Base-by-base conservation (phyloP, 2,329 filamentous ascomycete genomes). In the Colletotrichum lindemuthianum region DNA sequence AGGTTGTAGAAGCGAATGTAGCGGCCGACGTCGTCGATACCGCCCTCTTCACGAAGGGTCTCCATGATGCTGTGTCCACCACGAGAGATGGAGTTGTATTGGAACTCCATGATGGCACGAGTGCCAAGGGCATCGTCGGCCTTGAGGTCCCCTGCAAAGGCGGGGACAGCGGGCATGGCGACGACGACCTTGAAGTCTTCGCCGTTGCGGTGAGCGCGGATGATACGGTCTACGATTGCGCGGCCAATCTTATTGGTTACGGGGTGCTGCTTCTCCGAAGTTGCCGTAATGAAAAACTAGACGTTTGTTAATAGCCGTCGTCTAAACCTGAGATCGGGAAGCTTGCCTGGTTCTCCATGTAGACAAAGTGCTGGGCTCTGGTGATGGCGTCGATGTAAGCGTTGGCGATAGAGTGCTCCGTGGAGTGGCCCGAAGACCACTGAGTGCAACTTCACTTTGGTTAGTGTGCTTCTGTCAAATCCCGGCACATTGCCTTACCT, bases 1-100 rank as follows among this genome's bases (percentile, higher is more conserved):
- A 96, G 83, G 74, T 96, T 96, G 80, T 93, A 96, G 79, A 96
- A 96, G 53, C 88, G 84, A 69, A 96, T 92, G 77, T 94, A 96
- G 47, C 88, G 79, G 71, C 84, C 81, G 1, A 91, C 90, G 71
- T 95, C 81, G 2, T 79, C 83, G 53, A 93, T 83, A 8, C 92
- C 92, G 4, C 91, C 91, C 37, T 85, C 84, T 59, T 84, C 81
- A 15, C 82, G 81, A 56, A 94, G 84, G 49, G 82, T 83, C 74
- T 94, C 91, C 72, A 94, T 89, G 73, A 96, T 96, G 63, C 88
- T 91, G 74, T 92, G 79, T 3, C 90, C 91, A 37, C 91, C 91
- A 40, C 92, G 87, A 75, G 88, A 91, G 78, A 96, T 96, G 55
- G 87, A 90, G 72, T 88, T 83, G 77, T 96, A 95, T 73, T 96